Evolutionary conservation across 2,329 filamentous ascomycete species (phyloP).

Genomic region (Venturia oleaginea): DNA sequence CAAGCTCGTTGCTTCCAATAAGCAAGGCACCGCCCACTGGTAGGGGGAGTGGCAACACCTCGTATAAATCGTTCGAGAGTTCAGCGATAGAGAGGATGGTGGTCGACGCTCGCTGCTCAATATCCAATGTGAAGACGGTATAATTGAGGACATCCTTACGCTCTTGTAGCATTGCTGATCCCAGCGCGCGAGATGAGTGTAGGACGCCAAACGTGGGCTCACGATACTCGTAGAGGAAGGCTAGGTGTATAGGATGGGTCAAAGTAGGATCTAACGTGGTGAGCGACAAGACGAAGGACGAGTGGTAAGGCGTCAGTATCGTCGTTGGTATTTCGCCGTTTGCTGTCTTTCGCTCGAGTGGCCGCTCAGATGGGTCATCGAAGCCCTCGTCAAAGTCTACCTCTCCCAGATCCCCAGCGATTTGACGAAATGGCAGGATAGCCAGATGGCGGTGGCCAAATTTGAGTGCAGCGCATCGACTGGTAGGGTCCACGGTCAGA

Average conservation of each 20-base stretch:
- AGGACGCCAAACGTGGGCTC: slow-evolving; percentile 96
- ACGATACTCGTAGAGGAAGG: slow-evolving; percentile 92
- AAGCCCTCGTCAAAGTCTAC: slow-evolving; percentile 81
- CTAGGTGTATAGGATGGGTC: slow-evolving; percentile 80
- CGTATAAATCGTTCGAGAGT: slow-evolving; percentile 79
- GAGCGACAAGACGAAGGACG: slow-evolving; percentile 88
- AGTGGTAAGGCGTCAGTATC: slow-evolving; percentile 62
- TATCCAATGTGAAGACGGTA: slow-evolving; percentile 88
- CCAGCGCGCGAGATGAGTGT: slow-evolving; percentile 64
- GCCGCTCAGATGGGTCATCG: slow-evolving; percentile 43
- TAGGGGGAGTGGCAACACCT: slow-evolving; percentile 70
- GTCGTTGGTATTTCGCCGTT: slow-evolving; percentile 28
- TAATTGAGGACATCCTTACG: slow-evolving; percentile 81
- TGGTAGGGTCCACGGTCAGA: slow-evolving; percentile 80
- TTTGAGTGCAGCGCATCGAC: slow-evolving; percentile 86
- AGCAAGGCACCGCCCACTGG: slow-evolving; percentile 85
- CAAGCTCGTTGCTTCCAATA: slow-evolving; percentile 78
- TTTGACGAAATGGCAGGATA: slow-evolving; percentile 84
- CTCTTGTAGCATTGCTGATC: slow-evolving; percentile 62
- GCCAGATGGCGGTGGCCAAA: slow-evolving; percentile 85
- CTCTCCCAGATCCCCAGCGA: slow-evolving; percentile 80
- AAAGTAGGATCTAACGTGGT: slow-evolving; percentile 81
- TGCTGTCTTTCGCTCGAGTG: slow-evolving; percentile 23
- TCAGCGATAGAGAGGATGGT: slow-evolving; percentile 78
- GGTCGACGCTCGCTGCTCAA: slow-evolving; percentile 88